These are phyloP conservation scores for Hymenoscyphus fructigenus DNA, from an alignment of 2,329 filamentous ascomycete species.

Conservation along the genomic window DNA sequence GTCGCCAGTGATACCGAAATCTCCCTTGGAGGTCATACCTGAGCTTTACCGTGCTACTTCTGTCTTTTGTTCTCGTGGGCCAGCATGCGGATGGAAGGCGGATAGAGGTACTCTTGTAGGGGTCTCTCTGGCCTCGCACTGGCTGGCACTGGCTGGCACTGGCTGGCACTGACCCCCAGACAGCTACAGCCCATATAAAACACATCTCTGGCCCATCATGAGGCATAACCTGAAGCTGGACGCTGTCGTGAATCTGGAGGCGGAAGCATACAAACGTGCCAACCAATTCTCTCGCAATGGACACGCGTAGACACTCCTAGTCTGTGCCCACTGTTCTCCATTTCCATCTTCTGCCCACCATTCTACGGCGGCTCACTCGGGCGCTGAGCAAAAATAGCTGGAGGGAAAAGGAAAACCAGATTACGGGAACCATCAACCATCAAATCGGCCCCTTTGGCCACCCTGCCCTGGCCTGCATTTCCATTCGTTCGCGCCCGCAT, in stretches of 20 bases:
- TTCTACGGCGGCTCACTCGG: constrained; percentile 2
- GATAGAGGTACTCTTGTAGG: too few species aligned
- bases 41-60: too few species aligned
- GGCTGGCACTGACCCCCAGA: neutral
- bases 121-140: neutral
- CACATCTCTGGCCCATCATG: neutral
- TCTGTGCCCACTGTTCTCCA: too few species aligned
- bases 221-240: neutral
- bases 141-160: neutral
- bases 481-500: neutral
- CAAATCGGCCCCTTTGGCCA: neutral
- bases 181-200: constrained; percentile 3
- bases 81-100: too few species aligned
- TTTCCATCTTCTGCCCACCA: neutral
- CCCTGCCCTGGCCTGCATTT: neutral
- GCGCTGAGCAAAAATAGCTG: neutral
- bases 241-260: neutral
- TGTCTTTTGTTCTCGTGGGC: too few species aligned
- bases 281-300: neutral
- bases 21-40: too few species aligned
- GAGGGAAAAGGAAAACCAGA: neutral
- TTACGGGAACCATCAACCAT: neutral
- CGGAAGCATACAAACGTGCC: neutral
- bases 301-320: neutral
- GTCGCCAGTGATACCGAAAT: too few species aligned